phyloP scores from a whole-genome alignment of 2,329 filamentous ascomycete species.

The Cladosporium sp. region DNA sequence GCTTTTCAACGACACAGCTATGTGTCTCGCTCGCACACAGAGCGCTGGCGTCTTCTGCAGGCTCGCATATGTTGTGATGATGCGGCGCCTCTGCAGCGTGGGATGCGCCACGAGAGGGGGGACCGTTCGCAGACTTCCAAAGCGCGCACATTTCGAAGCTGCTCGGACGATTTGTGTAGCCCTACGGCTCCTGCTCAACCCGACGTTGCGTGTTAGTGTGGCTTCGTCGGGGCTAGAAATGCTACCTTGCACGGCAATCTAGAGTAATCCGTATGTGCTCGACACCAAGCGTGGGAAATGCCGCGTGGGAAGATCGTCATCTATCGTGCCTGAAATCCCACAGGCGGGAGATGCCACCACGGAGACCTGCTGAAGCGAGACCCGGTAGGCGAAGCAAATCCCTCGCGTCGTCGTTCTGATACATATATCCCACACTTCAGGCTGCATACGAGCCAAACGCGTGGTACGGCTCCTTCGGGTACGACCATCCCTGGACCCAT shows the following conservation, averaged over 20 bases:
- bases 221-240: background rate
- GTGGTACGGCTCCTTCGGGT: slow-evolving; percentile 5
- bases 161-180: slow-evolving; percentile 6
- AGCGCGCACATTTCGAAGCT: background rate
- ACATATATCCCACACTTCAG: background rate
- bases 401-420: background rate
- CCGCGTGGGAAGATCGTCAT: slow-evolving; percentile 6
- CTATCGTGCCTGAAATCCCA: background rate
- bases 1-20: background rate
- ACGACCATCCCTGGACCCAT: background rate
- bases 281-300: background rate
- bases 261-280: background rate
- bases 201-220: slow-evolving; percentile 1
- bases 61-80: slow-evolving; percentile 9
- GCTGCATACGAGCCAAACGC: slow-evolving; percentile 1
- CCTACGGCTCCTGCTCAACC: slow-evolving; percentile 1
- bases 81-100: slow-evolving; percentile 1
- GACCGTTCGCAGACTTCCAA: background rate
- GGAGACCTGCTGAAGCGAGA: background rate
- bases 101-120: slow-evolving; percentile 2
- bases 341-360: slow-evolving; percentile 6
- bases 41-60: background rate
- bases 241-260: slow-evolving; percentile 9
- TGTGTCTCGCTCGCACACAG: background rate
- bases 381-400: slow-evolving; percentile 1